Percentiles rank a stretch among this genome's conserved stretches.
These are phyloP conservation scores for Wickerhamiella siamensis DNA, from an alignment of 805 yeast species.

Conservation along the genomic window DNA sequence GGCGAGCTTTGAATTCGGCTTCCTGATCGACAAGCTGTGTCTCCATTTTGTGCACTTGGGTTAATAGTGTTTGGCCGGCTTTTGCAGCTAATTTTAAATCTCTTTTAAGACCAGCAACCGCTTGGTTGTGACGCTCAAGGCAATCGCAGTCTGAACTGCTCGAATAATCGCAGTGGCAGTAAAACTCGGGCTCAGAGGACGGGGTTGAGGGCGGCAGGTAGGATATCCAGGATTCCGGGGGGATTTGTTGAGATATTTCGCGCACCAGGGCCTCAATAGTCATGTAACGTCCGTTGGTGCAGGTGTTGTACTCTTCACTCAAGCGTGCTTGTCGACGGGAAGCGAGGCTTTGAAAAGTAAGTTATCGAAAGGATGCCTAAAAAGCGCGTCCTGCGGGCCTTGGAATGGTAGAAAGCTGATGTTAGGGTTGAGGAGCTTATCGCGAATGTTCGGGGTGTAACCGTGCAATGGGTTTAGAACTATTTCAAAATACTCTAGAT, in stretches of 20 bases:
- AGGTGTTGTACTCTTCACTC: too few relatives aligned
- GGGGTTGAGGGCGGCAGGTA: background rate
- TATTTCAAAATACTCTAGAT: too few relatives aligned
- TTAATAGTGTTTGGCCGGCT: conserved; percentile 16
- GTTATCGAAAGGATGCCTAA: too few relatives aligned
- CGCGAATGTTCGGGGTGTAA: too few relatives aligned
- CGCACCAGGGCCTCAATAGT: background rate
- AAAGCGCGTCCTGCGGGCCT: too few relatives aligned
- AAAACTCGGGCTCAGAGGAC: background rate
- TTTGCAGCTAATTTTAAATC: conserved; percentile 18
- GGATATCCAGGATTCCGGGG: background rate
- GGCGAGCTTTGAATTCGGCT: conserved; percentile 7
- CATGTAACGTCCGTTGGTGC: background rate
- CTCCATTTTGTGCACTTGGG: conserved; percentile 15
- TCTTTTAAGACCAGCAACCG: conserved; percentile 12
- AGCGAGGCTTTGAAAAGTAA: too few relatives aligned
- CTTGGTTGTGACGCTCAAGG: conserved; percentile 6
- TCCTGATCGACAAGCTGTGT: conserved; percentile 7
- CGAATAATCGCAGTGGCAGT: background rate
- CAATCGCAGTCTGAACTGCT: background rate
- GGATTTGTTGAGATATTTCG: background rate
- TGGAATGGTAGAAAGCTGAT: too few relatives aligned
- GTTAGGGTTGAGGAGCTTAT: conserved; percentile 17
- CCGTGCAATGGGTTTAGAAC: too few relatives aligned
- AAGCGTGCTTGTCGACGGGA: too few relatives aligned